phyloP scores from a whole-genome alignment of 2,329 filamentous ascomycete species.

The Epichloe sp. region DNA sequence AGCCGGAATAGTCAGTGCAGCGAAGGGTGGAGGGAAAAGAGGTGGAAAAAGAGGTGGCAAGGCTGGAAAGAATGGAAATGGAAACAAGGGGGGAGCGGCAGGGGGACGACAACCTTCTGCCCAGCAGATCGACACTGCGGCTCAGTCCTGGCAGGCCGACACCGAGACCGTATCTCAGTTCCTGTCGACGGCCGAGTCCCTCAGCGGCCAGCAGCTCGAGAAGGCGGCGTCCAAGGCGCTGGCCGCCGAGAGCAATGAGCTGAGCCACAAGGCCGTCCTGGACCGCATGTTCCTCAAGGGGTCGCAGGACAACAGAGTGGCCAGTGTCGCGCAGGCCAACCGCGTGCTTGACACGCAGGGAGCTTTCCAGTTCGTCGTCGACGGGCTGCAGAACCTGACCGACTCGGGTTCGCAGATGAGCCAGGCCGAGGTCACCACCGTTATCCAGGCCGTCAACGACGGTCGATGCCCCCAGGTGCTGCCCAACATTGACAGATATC shows the following conservation, averaged over 20 bases:
- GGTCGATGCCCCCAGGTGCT: conserved; percentile 4
- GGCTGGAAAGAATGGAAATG: not conserved
- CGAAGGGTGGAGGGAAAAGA: not conserved
- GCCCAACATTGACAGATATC: not conserved
- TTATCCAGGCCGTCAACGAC: conserved; percentile 6
- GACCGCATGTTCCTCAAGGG: conserved; percentile 4
- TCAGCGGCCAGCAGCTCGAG: conserved; percentile 3
- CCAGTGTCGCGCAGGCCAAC: conserved; percentile 4
- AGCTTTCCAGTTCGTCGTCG: conserved; percentile 8
- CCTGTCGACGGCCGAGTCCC: conserved; percentile 6
- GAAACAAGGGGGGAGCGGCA: not conserved
- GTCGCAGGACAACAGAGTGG: not conserved
- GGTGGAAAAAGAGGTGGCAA: too few relatives aligned
- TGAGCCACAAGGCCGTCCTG: conserved; percentile 9
- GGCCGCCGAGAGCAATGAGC: conserved; percentile 8
- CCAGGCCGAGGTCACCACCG: not conserved
- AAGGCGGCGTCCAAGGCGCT: conserved; percentile 3
- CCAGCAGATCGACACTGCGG: conserved; percentile 3
- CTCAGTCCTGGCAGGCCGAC: conserved; percentile 6
- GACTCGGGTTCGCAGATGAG: conserved; percentile 3
- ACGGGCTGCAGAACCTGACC: conserved; percentile 3
- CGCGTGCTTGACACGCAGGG: conserved; percentile 4
- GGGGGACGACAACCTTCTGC: not conserved
- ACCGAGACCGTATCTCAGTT: conserved; percentile 8
- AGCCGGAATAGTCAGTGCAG: not conserved